Evolutionary conservation across 2,329 filamentous ascomycete species (phyloP), one percentile per base, ranked within the genome.

Genomic region (Sarocladium brachiariae): DNA sequence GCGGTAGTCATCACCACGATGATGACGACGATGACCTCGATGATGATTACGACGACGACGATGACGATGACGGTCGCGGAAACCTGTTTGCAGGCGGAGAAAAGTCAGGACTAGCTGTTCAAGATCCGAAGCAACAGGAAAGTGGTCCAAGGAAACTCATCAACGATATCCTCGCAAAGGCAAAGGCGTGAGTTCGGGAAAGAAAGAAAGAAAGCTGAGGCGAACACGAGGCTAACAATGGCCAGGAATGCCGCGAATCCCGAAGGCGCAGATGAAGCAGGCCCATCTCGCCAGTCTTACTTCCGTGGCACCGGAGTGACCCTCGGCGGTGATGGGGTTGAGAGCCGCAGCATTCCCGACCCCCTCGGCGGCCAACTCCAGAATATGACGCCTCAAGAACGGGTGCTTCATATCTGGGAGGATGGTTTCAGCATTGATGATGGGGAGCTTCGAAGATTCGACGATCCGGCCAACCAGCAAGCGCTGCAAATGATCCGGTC

Each of bases 371-470:
- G 76, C 30, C 30, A 35, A 18, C 9, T n/a, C 19, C 14, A 8
- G 4, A 21, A 49, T 19, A 35, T 35, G 46, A 49, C 46, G 6
- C 76, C 78, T 4, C 81, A 86, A 54, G 80, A 81, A 48, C 83
- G 87, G 48, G 78, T 81, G 10, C 74, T 95, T 50, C 88, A 92
- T 61, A 76, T 93, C 39, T 95, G 89, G 89, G 77, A 78, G 37
- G 84, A 95, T 62, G 89, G 89, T 13, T 92, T 93, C 70, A 92
- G 87, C 56, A 83, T 95, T 54, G 88, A 91, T 53, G 87, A 93
- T 60, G 89, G 89, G 24, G 79, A 83, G 43, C 78, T 93, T 33
- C 83, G 80, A 63, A 81, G 87, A 51, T 92, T 88, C 61, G 86
- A 91, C 59, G 87, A 93, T 64, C 87, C 87, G 0, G 77, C 76